A percentile compares a stretch with the other conserved stretches of the same genome.
phyloP scores from a whole-genome alignment of 2,329 filamentous ascomycete species.

The Drechslera avenae region DNA sequence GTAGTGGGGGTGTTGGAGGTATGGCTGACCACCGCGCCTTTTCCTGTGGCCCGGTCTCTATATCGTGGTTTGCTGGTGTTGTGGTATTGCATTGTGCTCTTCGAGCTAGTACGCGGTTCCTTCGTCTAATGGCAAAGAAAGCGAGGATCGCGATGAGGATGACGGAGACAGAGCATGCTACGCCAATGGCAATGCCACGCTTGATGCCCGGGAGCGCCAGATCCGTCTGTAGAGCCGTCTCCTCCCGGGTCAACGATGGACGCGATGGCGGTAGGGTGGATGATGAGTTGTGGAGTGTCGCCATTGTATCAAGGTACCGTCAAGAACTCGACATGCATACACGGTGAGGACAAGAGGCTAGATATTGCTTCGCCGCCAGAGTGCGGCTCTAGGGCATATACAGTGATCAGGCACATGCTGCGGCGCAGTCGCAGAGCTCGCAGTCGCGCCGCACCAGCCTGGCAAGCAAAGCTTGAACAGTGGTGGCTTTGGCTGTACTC shows the following conservation, averaged over 20 bases:
- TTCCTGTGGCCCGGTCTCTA: constrained; percentile 20
- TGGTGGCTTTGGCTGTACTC: constrained; percentile 12
- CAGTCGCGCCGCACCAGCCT: constrained; percentile 2
- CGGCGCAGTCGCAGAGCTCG: constrained; percentile 16
- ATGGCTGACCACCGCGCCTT: constrained; percentile 14
- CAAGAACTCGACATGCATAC: not conserved
- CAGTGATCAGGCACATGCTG: constrained; percentile 1
- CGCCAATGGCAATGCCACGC: constrained; percentile 37
- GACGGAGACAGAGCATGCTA: constrained; percentile 29
- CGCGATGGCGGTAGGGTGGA: not conserved
- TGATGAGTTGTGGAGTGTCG: constrained; percentile 2
- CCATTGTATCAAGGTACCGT: constrained; percentile 6
- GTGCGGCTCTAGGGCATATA: constrained; percentile 9
- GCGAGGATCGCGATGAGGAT: constrained; percentile 31
- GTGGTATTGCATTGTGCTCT: not conserved
- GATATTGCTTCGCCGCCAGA: constrained; percentile 2
- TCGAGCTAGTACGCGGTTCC: constrained; percentile 16
- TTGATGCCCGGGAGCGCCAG: constrained; percentile 36
- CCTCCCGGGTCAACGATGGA: not conserved
- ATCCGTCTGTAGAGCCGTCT: constrained; percentile 7
- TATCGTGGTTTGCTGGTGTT: constrained; percentile 9
- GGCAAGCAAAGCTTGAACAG: constrained; percentile 1
- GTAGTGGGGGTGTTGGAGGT: not conserved
- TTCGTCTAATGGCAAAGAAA: constrained; percentile 28
- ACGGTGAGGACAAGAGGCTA: not conserved